Evolutionary conservation across 2,329 filamentous ascomycete species (phyloP), one percentile per base, ranked within the genome.

Genomic region (Herpotrichia juniperi): DNA sequence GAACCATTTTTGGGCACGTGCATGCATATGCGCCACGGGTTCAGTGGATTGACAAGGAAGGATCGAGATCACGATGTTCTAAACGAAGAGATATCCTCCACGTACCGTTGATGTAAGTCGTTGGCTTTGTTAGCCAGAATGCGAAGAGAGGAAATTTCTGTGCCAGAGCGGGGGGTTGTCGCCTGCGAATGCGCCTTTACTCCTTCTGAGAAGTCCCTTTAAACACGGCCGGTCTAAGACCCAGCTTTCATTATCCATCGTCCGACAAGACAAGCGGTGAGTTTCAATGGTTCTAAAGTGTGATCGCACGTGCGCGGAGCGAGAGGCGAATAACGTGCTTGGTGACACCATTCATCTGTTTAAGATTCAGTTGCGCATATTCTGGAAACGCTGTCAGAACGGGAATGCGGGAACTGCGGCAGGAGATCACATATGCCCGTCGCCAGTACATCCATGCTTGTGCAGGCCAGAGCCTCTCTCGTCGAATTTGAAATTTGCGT

Each of bases 381-480:
- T 34, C n/a, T n/a, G 6, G 10, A 9, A 34, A 5, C 9, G 7
- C n/a, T 34, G 31, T 19, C 9, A 17, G 8, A 46, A 24, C 50
- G 50, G 45, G 50, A 39, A 53, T 19, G 17, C 49, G 49, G 49
- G 35, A 42, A 34, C 30, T 35, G 44, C 32, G 40, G 43, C 35
- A 21, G 49, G 31, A 24, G 35, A 30, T 45, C 16, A 42, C 26
- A 42, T 12, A 40, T 40, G 37, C 37, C 37, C 9, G 40, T 35
- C 42, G 28, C 32, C n/a, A 42, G 31, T n/a, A 49, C 43, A 19
- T n/a, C 25, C n/a, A 34, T 42, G 12, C 25, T 26, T 47, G 22
- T 32, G 17, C 19, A 39, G 17, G 8, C 31, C 17, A 44, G 7
- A 14, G 32, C 19, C 32, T 49, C 22, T 40, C 22, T 28, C 34